Evolutionary conservation across 768 basidiomycete genomes (phyloP).

Genomic region (Gelatoporia subvermispora): DNA sequence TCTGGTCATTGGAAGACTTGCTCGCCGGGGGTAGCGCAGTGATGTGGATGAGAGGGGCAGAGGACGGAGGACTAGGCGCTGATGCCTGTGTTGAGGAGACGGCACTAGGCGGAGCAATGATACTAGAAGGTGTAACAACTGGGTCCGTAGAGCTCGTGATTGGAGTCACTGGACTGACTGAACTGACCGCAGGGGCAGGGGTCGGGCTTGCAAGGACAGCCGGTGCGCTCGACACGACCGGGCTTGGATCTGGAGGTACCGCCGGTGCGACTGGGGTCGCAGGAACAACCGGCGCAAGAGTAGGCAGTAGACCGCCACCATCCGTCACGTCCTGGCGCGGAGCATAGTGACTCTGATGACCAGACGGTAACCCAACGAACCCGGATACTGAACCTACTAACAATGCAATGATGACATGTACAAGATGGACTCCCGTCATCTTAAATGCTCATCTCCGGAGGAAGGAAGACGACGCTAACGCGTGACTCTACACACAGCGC

Average conservation of each 20-base stretch:
- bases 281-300: too few species aligned
- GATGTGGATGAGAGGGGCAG: slow-evolving; percentile 11
- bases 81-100: background rate
- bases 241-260: background rate
- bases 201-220: background rate
- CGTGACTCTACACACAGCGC: slow-evolving; percentile 31
- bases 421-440: background rate
- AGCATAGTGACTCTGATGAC: too few species aligned
- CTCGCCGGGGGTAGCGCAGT: slow-evolving; percentile 23
- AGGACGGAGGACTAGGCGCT: background rate
- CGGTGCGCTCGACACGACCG: background rate
- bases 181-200: too few species aligned
- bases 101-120: background rate
- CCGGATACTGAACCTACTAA: too few species aligned
- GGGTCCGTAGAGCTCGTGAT: too few species aligned
- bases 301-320: too few species aligned
- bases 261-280: background rate
- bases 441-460: slow-evolving; percentile 9
- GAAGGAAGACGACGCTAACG: slow-evolving; percentile 17
- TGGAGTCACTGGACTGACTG: background rate
- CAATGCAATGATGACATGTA: background rate
- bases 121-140: background rate
- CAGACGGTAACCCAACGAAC: too few species aligned
- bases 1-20: slow-evolving; percentile 4
- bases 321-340: too few species aligned